A percentile compares a stretch with the other conserved stretches of the same genome.
Evolutionary conservation across 2,329 filamentous ascomycete species (phyloP).

Genomic region (Aphanocladium album): DNA sequence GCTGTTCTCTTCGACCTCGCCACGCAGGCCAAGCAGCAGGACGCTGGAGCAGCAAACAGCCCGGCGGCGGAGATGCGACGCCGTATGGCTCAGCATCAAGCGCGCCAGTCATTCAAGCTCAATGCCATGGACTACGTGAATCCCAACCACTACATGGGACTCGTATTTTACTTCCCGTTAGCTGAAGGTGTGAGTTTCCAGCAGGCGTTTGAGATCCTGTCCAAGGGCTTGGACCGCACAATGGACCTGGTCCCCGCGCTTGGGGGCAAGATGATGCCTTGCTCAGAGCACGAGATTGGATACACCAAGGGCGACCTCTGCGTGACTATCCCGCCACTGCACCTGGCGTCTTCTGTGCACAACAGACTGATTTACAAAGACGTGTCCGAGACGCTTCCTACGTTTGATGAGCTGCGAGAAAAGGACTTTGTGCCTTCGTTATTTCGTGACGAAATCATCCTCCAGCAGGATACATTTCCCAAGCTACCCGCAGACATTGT

Average conservation of each 20-base stretch:
- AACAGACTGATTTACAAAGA: conserved; percentile 23
- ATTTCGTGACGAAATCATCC: conserved; percentile 24
- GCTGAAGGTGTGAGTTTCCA: conserved; percentile 21
- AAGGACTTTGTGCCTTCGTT: conserved; percentile 23
- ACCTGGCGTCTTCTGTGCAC: conserved; percentile 8
- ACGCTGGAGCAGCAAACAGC: conserved; percentile 24
- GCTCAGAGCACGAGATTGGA: conserved; percentile 22
- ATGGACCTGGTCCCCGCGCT: conserved; percentile 32
- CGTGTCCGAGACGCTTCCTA: conserved; percentile 21
- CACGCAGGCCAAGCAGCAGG: conserved; percentile 14
- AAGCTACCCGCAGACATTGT: conserved; percentile 25
- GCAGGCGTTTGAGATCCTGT: conserved; percentile 26
- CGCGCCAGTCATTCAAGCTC: conserved; percentile 25
- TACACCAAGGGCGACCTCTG: conserved; percentile 20
- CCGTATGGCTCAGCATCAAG: conserved; percentile 19
- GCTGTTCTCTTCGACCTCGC: conserved; percentile 18
- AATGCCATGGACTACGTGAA: conserved; percentile 30
- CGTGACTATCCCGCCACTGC: conserved; percentile 18
- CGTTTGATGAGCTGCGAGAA: conserved; percentile 22
- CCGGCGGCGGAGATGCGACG: conserved; percentile 10
- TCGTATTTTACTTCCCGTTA: conserved; percentile 31
- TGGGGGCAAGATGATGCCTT: conserved; percentile 29
- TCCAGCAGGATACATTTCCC: conserved; percentile 20
- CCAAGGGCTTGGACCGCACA: conserved; percentile 29
- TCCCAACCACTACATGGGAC: conserved; percentile 27